phyloP scores from a whole-genome alignment of 2,329 filamentous ascomycete species.

The Plenodomus tracheiphilus region DNA sequence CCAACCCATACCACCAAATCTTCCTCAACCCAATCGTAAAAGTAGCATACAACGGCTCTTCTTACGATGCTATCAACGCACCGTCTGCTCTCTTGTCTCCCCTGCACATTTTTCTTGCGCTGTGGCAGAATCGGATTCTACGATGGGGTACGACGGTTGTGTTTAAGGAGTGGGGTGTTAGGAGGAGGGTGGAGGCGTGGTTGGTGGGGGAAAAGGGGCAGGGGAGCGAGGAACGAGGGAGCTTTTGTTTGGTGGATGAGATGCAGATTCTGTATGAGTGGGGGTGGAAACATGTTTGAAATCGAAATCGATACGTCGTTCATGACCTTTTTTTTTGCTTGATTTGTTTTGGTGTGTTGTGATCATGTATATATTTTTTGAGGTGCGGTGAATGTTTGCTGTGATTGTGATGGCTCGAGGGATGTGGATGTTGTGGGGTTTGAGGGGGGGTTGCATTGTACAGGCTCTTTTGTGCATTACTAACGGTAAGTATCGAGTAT shows the following conservation, averaged over 20 bases:
- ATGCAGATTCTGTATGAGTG: constrained; percentile 44
- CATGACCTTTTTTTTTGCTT: too few relatives aligned
- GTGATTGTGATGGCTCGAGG: too few relatives aligned
- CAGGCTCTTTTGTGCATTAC: too few relatives aligned
- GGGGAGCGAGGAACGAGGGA: constrained; percentile 25
- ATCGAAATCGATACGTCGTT: too few relatives aligned
- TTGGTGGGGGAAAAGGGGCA: constrained; percentile 3
- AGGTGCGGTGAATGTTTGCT: too few relatives aligned
- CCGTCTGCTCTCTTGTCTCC: constrained; percentile 11
- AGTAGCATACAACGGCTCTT: constrained; percentile 62
- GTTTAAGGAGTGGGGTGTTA: constrained; percentile 15
- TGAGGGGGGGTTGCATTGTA: too few relatives aligned
- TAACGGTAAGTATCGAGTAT: too few relatives aligned
- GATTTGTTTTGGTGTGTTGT: too few relatives aligned
- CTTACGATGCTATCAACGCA: constrained; percentile 25
- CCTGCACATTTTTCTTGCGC: constrained; percentile 7
- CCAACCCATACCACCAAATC: constrained; percentile 46
- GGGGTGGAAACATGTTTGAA: constrained; percentile 45
- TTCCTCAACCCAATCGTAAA: constrained; percentile 71
- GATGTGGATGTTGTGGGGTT: too few relatives aligned
- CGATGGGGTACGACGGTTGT: constrained; percentile 11
- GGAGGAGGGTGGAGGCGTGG: constrained; percentile 14
- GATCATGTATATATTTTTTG: too few relatives aligned
- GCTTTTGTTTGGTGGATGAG: constrained; percentile 43
- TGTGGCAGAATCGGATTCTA: constrained; percentile 17